Percentiles rank a stretch among this genome's conserved stretches.
These are phyloP conservation scores for Eucalyptus microcorys DNA, from an alignment of 345 rosid species.

Conservation along the genomic window DNA sequence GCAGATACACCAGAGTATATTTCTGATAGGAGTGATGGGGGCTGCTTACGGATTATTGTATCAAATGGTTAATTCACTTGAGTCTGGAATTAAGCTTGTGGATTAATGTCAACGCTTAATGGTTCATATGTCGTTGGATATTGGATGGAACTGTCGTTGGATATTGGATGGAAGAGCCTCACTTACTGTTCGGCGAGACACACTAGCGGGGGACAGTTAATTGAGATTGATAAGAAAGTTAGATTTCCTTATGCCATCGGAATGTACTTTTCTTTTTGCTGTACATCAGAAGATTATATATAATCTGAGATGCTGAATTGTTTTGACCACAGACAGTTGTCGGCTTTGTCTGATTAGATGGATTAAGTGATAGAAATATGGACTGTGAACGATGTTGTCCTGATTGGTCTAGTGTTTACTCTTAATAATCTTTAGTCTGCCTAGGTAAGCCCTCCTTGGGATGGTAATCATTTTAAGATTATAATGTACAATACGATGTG, in stretches of 20 bases:
- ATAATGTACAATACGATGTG: background rate
- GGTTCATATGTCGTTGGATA: background rate
- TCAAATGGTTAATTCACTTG: background rate
- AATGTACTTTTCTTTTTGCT: background rate
- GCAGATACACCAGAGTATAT: background rate
- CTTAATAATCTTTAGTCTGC: background rate
- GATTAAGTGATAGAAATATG: background rate
- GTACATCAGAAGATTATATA: background rate
- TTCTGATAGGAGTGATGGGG: background rate
- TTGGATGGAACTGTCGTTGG: background rate
- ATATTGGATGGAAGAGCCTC: background rate
- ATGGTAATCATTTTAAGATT: background rate
- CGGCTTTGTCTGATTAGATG: background rate
- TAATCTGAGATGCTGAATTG: background rate
- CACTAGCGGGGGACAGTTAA: background rate
- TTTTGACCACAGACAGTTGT: background rate
- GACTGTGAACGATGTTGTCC: background rate
- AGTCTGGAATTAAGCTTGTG: background rate
- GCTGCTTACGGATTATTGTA: background rate
- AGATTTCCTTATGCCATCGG: background rate
- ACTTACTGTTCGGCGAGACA: background rate
- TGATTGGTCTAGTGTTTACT: background rate
- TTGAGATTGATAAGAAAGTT: background rate
- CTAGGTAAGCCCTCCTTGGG: background rate
- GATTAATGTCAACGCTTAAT: background rate